Evolutionary conservation across 179 eudicot species (phyloP).

Genomic region (Actinidia chinensis): DNA sequence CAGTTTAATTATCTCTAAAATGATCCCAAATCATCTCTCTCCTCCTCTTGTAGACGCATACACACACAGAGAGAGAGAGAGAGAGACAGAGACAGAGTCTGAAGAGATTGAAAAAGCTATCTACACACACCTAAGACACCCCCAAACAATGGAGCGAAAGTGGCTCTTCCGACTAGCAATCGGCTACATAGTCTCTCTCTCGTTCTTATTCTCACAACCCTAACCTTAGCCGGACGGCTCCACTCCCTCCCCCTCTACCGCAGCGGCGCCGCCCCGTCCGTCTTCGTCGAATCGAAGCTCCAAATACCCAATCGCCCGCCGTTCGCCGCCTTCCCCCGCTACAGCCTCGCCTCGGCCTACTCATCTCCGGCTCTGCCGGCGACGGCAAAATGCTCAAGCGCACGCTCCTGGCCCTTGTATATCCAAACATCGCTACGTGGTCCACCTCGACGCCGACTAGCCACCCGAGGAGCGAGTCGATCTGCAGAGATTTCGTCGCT

Average conservation of each 20-base stretch:
- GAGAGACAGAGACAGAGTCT: too few relatives aligned
- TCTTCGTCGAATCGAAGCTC: conserved; percentile 75
- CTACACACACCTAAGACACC: conserved; percentile 50
- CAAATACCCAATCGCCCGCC: conserved; percentile 41
- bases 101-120: conserved; percentile 64
- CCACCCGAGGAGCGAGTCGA: conserved; percentile 51
- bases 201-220: conserved; percentile 59
- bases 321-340: conserved; percentile 40
- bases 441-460: conserved; percentile 74
- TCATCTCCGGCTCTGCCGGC: conserved; percentile 76
- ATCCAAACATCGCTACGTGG: conserved; percentile 67
- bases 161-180: conserved; percentile 78
- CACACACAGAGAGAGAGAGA: too few relatives aligned
- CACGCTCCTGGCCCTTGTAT: conserved; percentile 68
- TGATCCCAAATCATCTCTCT: too few relatives aligned
- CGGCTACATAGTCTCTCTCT: conserved; percentile 50
- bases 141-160: conserved; percentile 42
- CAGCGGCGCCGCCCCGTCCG: conserved; percentile 40
- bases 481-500: conserved; percentile 39
- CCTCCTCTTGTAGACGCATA: too few relatives aligned
- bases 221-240: conserved; percentile 44
- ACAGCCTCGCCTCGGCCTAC: conserved; percentile 76
- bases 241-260: conserved; percentile 33
- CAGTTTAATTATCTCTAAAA: too few relatives aligned
- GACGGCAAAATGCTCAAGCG: conserved; percentile 58